Evolutionary conservation across 1,284 basidiomycete species (phyloP).

Genomic region (Meira miltonrushii): DNA sequence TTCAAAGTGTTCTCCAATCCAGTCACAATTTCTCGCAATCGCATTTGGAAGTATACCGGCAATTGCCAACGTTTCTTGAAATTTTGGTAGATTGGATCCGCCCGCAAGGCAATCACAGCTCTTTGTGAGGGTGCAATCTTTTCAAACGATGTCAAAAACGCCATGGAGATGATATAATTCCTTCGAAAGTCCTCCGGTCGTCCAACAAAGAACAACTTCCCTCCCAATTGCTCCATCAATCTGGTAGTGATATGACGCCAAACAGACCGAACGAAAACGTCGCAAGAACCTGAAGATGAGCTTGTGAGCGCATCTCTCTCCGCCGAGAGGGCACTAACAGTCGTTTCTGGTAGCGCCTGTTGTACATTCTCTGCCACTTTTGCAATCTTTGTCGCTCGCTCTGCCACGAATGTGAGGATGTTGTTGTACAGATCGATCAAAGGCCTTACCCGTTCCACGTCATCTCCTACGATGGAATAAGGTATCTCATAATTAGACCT

Average conservation of each 20-base stretch:
- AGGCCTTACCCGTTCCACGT: background rate
- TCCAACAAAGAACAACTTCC: conserved; percentile 79
- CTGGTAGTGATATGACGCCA: conserved; percentile 76
- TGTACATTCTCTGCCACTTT: conserved; percentile 62
- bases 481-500: too few species aligned
- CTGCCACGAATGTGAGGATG: conserved; percentile 71
- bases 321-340: background rate
- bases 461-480: too few species aligned
- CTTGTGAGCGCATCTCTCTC: background rate
- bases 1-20: conserved; percentile 60
- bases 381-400: conserved; percentile 66
- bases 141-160: conserved; percentile 79
- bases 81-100: background rate
- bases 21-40: conserved; percentile 89
- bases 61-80: conserved; percentile 75
- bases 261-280: conserved; percentile 62
- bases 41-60: conserved; percentile 90
- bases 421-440: conserved; percentile 73
- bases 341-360: conserved; percentile 7
- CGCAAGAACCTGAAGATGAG: conserved; percentile 16
- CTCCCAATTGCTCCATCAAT: conserved; percentile 77
- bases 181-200: conserved; percentile 76
- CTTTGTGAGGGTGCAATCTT: conserved; percentile 67
- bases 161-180: conserved; percentile 74
- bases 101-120: conserved; percentile 7